These are phyloP conservation scores for Xylaria digitata DNA, from an alignment of 2,329 filamentous ascomycete genomes.

Conservation along the genomic window DNA sequence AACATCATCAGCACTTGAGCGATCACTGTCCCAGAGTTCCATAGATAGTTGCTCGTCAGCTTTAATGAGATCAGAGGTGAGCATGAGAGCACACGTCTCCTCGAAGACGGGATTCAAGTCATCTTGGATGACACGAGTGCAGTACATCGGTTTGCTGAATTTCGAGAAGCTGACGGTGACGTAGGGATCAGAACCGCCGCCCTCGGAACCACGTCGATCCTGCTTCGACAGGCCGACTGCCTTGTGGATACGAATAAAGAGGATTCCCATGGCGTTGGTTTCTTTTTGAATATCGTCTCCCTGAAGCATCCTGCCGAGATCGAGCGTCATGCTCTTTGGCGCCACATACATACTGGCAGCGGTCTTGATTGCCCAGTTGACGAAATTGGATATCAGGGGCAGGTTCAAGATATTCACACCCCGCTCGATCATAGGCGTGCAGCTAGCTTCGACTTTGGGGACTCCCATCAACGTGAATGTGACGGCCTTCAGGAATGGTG, in stretches of 20 bases:
- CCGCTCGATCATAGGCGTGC: constrained; percentile 90
- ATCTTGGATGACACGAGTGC: constrained; percentile 94
- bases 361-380: constrained; percentile 92
- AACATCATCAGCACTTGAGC: constrained; percentile 91
- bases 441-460: constrained; percentile 89
- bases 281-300: constrained; percentile 95
- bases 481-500: constrained; percentile 90
- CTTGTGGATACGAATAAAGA: constrained; percentile 92
- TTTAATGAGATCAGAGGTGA: constrained; percentile 90
- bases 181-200: constrained; percentile 93
- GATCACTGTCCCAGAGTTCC: constrained; percentile 96
- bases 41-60: constrained; percentile 92
- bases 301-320: constrained; percentile 88
- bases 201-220: constrained; percentile 81
- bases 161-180: constrained; percentile 96
- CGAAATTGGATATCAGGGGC: constrained; percentile 93
- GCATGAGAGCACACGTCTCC: constrained; percentile 84
- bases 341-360: constrained; percentile 92
- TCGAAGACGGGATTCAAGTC: constrained; percentile 94
- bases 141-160: constrained; percentile 97
- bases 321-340: constrained; percentile 92
- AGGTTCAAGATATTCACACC: constrained; percentile 93
- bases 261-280: constrained; percentile 83
- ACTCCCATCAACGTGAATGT: constrained; percentile 95
- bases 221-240: constrained; percentile 91